Conservation (phyloP, 1,284 basidiomycete species). For the Neonothopanus nambi region DNA sequence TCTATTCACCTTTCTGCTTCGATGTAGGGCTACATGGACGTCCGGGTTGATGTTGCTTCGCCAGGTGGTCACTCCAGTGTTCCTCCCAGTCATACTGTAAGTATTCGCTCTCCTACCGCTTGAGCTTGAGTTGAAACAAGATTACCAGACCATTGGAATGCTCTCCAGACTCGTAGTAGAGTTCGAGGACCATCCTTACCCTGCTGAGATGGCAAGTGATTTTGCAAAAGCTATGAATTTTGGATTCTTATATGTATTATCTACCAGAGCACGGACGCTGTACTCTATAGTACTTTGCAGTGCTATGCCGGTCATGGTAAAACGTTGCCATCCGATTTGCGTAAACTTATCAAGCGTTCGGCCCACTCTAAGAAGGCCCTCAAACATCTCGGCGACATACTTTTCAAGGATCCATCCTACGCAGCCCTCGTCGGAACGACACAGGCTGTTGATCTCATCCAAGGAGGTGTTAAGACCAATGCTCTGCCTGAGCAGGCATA, state of each 20-base stretch:
- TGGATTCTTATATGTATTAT: conserved; percentile 6
- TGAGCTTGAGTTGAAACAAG: neutral
- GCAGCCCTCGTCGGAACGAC: conserved; percentile 45
- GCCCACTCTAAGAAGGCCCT: conserved; percentile 26
- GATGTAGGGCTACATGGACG: conserved; percentile 45
- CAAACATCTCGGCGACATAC: conserved; percentile 29
- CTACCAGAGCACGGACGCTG: conserved; percentile 23
- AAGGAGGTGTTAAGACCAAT: conserved; percentile 61
- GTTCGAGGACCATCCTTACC: conserved; percentile 44
- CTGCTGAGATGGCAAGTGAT: conserved; percentile 26
- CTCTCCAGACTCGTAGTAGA: conserved; percentile 41
- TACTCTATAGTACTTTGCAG: conserved; percentile 27
- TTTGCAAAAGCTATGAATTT: neutral
- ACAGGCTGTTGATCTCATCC: conserved; percentile 56
- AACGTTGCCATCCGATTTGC: conserved; percentile 29
- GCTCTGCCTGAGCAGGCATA: conserved; percentile 58
- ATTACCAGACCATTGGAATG: conserved; percentile 44
- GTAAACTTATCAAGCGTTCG: conserved; percentile 23
- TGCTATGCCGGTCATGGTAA: conserved; percentile 37
- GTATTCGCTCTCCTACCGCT: neutral
- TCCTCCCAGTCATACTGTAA: conserved; percentile 44
- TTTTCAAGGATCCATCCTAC: conserved; percentile 25
- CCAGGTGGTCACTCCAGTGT: conserved; percentile 57
- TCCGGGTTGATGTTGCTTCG: conserved; percentile 42
- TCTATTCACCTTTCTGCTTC: no score